Conservation (phyloP, 2,329 filamentous ascomycete species). For the Fusarium luffae region DNA sequence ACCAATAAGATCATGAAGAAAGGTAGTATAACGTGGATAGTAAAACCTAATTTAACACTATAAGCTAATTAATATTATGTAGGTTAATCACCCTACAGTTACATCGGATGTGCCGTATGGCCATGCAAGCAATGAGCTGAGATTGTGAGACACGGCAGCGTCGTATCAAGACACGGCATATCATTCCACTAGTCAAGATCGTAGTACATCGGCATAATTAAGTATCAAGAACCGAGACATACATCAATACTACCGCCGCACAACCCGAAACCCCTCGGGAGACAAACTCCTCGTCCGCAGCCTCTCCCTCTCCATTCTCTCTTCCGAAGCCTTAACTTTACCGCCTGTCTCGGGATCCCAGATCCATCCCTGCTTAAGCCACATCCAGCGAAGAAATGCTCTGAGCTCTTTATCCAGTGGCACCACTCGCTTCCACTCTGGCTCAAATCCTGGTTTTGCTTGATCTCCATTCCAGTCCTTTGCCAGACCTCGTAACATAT, state of each 20-base stretch:
- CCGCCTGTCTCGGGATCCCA: constrained; percentile 27
- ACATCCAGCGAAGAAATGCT: constrained; percentile 32
- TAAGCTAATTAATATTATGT: no score
- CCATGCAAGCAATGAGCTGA: no score
- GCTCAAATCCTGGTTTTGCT: background rate
- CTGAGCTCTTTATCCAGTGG: constrained; percentile 33
- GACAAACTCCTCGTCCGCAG: background rate
- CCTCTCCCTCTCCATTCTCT: constrained; percentile 1
- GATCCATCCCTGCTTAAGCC: constrained; percentile 29
- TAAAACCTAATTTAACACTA: no score
- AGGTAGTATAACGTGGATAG: no score
- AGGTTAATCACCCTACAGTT: no score
- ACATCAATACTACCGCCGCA: background rate
- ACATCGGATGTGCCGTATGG: no score
- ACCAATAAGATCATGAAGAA: no score
- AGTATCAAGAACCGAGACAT: background rate
- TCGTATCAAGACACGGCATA: no score
- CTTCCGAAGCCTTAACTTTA: background rate
- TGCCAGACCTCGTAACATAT: constrained; percentile 11
- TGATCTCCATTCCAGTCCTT: background rate
- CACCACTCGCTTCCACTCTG: constrained; percentile 32
- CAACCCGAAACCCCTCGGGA: background rate
- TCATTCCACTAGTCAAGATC: no score
- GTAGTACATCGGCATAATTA: no score
- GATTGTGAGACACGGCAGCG: no score